Conservation (phyloP, 139 green algal species). For the Tetratostichococcus sp. region DNA sequence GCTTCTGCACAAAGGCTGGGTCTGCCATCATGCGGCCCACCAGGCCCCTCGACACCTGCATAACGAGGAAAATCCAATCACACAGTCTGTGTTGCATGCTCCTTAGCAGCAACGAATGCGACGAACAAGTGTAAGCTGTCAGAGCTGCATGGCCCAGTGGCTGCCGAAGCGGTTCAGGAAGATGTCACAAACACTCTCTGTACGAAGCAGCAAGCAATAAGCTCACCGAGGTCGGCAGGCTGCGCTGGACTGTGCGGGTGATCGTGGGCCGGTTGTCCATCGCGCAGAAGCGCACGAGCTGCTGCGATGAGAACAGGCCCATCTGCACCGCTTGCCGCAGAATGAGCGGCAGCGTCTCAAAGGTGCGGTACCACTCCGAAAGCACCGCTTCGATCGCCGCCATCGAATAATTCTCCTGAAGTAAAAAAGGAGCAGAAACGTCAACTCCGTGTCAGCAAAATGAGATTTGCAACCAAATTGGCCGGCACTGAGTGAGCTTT, state of each 20-base stretch:
- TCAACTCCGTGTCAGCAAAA: too few species aligned
- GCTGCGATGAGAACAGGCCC: slow-evolving; percentile 87
- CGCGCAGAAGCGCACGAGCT: slow-evolving; percentile 88
- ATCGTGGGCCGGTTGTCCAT: slow-evolving; percentile 89
- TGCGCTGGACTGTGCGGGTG: slow-evolving; percentile 74
- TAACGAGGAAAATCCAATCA: neutral
- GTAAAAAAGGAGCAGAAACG: too few species aligned
- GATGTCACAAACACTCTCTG: too few species aligned
- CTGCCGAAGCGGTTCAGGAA: too few species aligned
- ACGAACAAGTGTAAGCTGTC: too few species aligned
- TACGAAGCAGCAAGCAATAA: too few species aligned
- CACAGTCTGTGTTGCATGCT: neutral
- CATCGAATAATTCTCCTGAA: neutral
- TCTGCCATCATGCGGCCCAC: slow-evolving; percentile 95
- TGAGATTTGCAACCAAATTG: too few species aligned
- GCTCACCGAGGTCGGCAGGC: slow-evolving; percentile 62
- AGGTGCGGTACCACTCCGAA: slow-evolving; percentile 84
- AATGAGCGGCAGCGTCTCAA: slow-evolving; percentile 81
- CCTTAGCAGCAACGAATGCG: too few species aligned
- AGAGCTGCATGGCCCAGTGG: too few species aligned
- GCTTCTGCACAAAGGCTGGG: slow-evolving; percentile 92
- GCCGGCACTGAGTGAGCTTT: too few species aligned
- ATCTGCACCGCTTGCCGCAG: slow-evolving; percentile 87
- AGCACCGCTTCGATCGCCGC: slow-evolving; percentile 85
- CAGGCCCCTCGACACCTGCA: slow-evolving; percentile 75